A percentile compares a stretch with the other conserved stretches of the same genome.
These are phyloP conservation scores for Sarcomyxa edulis DNA, from an alignment of 768 basidiomycete genomes.

Conservation along the genomic window DNA sequence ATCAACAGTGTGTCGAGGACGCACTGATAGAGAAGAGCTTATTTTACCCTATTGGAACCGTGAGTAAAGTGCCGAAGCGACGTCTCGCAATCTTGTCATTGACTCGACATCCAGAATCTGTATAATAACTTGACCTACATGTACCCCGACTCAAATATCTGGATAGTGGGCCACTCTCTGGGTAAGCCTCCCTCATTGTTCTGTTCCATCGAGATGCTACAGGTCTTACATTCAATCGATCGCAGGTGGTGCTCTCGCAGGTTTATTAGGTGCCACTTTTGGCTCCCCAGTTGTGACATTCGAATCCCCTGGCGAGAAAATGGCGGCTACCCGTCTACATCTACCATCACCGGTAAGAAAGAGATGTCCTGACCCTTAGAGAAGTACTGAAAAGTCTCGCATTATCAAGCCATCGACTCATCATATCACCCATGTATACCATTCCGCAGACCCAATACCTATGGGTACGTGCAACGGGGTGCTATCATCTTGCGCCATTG, in stretches of 20 bases:
- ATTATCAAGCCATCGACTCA: slow-evolving; percentile 58
- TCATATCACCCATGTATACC: slow-evolving; percentile 87
- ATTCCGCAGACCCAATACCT: slow-evolving; percentile 92
- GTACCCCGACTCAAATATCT: slow-evolving; percentile 88
- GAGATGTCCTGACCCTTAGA: too few species aligned
- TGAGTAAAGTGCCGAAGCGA: slow-evolving; percentile 46
- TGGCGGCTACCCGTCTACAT: slow-evolving; percentile 78
- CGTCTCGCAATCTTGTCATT: background rate
- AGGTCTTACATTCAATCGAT: too few species aligned
- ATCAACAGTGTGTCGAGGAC: slow-evolving; percentile 70
- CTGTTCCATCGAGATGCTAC: too few species aligned
- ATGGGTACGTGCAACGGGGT: slow-evolving; percentile 86
- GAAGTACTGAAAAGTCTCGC: background rate
- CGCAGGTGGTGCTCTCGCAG: slow-evolving; percentile 72
- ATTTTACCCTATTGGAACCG: slow-evolving; percentile 88
- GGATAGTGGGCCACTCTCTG: slow-evolving; percentile 77
- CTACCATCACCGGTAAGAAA: slow-evolving; percentile 73
- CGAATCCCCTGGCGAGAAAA: slow-evolving; percentile 83
- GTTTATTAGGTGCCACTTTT: slow-evolving; percentile 83
- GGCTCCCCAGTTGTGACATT: slow-evolving; percentile 85
- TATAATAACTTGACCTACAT: slow-evolving; percentile 93
- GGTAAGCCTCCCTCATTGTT: too few species aligned
- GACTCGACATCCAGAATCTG: slow-evolving; percentile 53
- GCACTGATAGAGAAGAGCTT: slow-evolving; percentile 74
- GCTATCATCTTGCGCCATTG: slow-evolving; percentile 75